Percentiles rank a stretch among this genome's conserved stretches.
Conservation (phyloP, 306 rosid species). For the Lupinus albus region DNA sequence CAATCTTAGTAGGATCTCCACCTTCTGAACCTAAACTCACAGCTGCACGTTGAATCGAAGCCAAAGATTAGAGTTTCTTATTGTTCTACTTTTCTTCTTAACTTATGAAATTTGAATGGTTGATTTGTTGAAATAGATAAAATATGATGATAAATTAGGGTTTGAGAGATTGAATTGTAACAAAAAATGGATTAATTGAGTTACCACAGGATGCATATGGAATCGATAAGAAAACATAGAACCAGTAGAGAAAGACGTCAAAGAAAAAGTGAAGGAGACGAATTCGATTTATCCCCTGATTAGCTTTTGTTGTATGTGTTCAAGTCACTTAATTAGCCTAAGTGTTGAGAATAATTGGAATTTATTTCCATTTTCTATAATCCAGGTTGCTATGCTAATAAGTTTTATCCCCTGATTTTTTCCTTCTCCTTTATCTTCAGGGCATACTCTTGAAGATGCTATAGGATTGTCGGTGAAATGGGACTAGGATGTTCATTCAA, state of each 20-base stretch:
- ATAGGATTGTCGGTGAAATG: too few species aligned
- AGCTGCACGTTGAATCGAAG: slow-evolving; percentile 51
- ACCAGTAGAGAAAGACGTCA: slow-evolving; percentile 56
- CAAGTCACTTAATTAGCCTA: too few species aligned
- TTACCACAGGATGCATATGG: background rate
- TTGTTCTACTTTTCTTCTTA: background rate
- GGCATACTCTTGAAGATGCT: too few species aligned
- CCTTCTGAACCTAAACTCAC: slow-evolving; percentile 80
- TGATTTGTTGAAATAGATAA: background rate
- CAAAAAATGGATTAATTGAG: slow-evolving; percentile 8
- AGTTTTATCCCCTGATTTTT: too few species aligned
- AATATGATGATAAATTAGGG: background rate
- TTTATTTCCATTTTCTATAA: too few species aligned
- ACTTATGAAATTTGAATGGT: background rate
- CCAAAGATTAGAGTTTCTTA: slow-evolving; percentile 42
- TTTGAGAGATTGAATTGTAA: slow-evolving; percentile 10
- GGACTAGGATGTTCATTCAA: too few species aligned
- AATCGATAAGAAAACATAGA: slow-evolving; percentile 70
- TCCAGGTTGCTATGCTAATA: too few species aligned
- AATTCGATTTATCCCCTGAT: too few species aligned
- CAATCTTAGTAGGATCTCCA: slow-evolving; percentile 47
- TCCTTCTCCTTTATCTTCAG: too few species aligned
- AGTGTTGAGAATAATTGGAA: too few species aligned
- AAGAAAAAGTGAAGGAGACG: slow-evolving; percentile 54
- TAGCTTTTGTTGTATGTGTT: too few species aligned